Conservation (phyloP, 2,329 filamentous ascomycete genomes). For the Triangularia verruculosa region DNA sequence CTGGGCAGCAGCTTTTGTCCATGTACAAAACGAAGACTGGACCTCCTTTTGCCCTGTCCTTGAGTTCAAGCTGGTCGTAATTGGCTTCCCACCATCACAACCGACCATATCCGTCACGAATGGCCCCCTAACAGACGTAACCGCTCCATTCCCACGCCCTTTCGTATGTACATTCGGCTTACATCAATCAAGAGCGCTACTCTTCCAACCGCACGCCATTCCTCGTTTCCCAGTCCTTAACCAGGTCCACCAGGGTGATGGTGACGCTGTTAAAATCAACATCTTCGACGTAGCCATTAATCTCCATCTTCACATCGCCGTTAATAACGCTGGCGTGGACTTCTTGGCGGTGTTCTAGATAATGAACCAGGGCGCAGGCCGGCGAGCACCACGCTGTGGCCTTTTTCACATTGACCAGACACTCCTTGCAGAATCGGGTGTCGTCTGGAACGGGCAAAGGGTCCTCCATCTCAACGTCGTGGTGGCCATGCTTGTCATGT, state of each 20-base stretch:
- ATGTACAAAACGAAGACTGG: no score
- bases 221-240: slow-evolving; percentile 25
- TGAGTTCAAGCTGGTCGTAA: no score
- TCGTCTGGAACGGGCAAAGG: slow-evolving; percentile 18
- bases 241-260: slow-evolving; percentile 20
- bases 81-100: no score
- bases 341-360: slow-evolving; percentile 28
- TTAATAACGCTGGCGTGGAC: background rate
- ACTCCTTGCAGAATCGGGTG: slow-evolving; percentile 34
- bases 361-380: slow-evolving; percentile 33
- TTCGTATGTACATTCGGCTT: no score
- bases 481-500: background rate
- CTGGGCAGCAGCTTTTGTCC: no score
- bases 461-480: background rate
- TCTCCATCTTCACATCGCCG: background rate
- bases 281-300: background rate
- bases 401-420: slow-evolving; percentile 30
- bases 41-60: no score
- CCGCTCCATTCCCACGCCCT: no score
- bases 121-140: no score
- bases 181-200: no score
- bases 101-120: no score
- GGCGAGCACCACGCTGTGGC: slow-evolving; percentile 33
- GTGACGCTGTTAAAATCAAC: slow-evolving; percentile 25
- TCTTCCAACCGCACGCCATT: slow-evolving; percentile 8